These are phyloP conservation scores for Lolium multiflorum DNA, from an alignment of 176 grass and related monocot genomes.

Conservation along the genomic window DNA sequence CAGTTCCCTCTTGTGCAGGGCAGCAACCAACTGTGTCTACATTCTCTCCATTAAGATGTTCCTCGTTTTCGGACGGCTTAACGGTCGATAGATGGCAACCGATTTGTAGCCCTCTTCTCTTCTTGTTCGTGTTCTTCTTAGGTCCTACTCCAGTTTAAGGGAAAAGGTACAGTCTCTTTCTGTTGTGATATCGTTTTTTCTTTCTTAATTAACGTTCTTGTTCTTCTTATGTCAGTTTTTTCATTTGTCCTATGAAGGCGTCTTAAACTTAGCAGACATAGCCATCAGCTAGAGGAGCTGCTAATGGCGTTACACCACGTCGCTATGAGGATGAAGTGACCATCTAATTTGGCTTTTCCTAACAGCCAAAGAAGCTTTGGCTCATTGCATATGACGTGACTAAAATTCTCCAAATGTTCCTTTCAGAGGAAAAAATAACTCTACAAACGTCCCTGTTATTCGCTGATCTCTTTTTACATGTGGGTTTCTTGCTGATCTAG, in stretches of 20 bases:
- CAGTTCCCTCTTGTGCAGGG: slow-evolving; percentile 21
- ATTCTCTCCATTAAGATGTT: not conserved
- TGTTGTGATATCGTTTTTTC: not conserved
- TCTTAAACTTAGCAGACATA: not conserved
- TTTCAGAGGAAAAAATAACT: slow-evolving; percentile 6
- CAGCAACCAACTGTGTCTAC: not conserved
- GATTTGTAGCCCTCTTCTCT: not conserved
- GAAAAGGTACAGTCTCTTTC: not conserved
- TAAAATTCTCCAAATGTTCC: slow-evolving; percentile 10
- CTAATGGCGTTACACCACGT: slow-evolving; percentile 30
- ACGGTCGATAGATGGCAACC: not conserved
- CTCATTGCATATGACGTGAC: slow-evolving; percentile 48
- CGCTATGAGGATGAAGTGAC: slow-evolving; percentile 43
- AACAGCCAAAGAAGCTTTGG: slow-evolving; percentile 43
- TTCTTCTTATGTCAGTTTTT: not conserved
- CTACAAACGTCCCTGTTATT: slow-evolving; percentile 44
- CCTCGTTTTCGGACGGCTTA: not conserved
- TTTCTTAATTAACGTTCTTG: not conserved
- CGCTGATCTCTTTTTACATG: slow-evolving; percentile 1
- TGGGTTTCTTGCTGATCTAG: slow-evolving; percentile 33
- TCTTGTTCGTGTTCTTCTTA: not conserved
- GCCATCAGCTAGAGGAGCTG: slow-evolving; percentile 23
- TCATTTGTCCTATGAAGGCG: slow-evolving; percentile 23
- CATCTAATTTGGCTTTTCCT: slow-evolving; percentile 46
- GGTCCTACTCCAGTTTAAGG: not conserved